Conservation (phyloP, 768 basidiomycete genomes). For the Russula lepida region DNA sequence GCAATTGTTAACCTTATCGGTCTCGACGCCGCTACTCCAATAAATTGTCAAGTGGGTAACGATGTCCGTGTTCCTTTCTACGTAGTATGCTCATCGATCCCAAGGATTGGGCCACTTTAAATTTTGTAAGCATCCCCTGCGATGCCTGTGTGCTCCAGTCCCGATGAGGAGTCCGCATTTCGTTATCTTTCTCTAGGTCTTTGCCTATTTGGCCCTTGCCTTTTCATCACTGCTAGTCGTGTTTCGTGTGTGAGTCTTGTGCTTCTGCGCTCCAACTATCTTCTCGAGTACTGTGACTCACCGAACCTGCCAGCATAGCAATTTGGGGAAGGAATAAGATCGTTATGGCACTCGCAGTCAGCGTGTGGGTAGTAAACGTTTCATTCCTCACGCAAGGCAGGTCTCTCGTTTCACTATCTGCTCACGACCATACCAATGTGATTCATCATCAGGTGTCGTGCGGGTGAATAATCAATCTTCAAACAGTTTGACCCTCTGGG, state of each 20-base stretch:
- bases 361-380: neutral
- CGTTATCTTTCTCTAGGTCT: neutral
- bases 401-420: too few relatives aligned
- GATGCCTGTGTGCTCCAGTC: too few relatives aligned
- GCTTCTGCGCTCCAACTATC: neutral
- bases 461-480: neutral
- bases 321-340: neutral
- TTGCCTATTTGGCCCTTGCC: neutral
- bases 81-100: too few relatives aligned
- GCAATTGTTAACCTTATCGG: neutral
- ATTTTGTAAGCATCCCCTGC: neutral
- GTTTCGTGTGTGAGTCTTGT: neutral
- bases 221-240: neutral
- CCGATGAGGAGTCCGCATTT: neutral
- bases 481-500: neutral
- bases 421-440: neutral
- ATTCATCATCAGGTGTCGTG: neutral
- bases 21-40: neutral
- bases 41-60: neutral
- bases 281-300: neutral
- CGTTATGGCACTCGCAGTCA: neutral
- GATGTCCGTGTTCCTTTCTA: neutral
- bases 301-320: neutral
- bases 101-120: neutral
- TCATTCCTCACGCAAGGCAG: neutral